Base-by-base conservation (phyloP, 2,329 filamentous ascomycete species). In the Alternaria angustiovoidea region DNA sequence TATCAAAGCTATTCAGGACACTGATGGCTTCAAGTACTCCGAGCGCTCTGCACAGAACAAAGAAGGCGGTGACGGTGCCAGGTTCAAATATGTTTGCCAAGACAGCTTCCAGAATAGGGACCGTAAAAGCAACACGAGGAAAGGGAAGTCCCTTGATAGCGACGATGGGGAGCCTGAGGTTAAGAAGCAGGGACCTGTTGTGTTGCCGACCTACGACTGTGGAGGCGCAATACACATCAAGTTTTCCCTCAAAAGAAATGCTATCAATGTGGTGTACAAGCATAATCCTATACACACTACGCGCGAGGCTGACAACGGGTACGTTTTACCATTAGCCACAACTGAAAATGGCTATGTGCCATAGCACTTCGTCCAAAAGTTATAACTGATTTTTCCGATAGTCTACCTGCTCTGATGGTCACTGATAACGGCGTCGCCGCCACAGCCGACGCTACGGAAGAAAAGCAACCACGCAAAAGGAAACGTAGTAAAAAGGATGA, bases 241-340 rank as follows among this genome's bases (percentile, higher is more conserved):
- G 34, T 78, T 78, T 51, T 78, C 75, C 2, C 72, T 67, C 36
- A 74, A 76, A 57, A 64, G 74, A 46, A 69, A 75, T 30, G 73
- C 73, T 6, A 65, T 78, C 32, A 73, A 77, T 46, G 71, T 78
- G 1, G 68, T 78, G 22, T 79, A 79, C 52, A 75, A 73, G 48
- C 75, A 78, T 52, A 77, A 76, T 38, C 74, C 72, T 5, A 73
- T 78, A 26, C 75, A 78, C 55, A 26, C 61, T 49, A 39, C 39
- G 14, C 26, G 59, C 30, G 39, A 43, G 5, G 30, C 54, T 24
- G 51, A 42, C 18, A 51, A 71, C n/a, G 65, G 62, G 72, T 74
- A 64, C 20, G 71, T 67, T 9, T 26, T 34, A 12, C 26, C 14
- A 30, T 3, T 5, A 18, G 8, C 9, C 14, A 30, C 11, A 12